These are phyloP conservation scores for Marchantia paleacea DNA, from an alignment of 225 moss, liverwort and hornwort genomes.

Conservation along the genomic window DNA sequence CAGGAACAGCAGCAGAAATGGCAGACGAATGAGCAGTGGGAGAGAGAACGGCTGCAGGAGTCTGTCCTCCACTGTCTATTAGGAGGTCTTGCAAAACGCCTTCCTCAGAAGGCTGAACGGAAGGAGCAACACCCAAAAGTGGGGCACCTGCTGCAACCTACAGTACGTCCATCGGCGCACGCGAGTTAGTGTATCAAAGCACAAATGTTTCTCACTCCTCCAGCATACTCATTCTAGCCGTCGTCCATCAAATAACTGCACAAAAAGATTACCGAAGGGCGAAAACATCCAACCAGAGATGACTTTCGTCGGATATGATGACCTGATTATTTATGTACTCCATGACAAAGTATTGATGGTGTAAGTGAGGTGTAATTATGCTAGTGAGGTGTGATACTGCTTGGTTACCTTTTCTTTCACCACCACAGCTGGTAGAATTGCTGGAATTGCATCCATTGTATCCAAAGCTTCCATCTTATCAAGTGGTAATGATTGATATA, in stretches of 20 bases:
- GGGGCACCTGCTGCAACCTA: slow-evolving; percentile 12
- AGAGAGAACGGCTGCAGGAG: slow-evolving; percentile 15
- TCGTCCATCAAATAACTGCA: too few species aligned
- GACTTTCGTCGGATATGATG: too few species aligned
- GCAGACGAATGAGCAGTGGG: slow-evolving; percentile 27
- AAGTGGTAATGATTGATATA: slow-evolving; percentile 81
- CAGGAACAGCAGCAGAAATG: neutral
- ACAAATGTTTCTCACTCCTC: neutral
- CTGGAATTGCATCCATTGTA: slow-evolving; percentile 70
- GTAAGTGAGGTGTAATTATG: neutral
- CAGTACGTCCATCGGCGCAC: neutral
- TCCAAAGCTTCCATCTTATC: slow-evolving; percentile 95
- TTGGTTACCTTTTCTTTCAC: slow-evolving; percentile 94
- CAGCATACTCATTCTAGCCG: neutral
- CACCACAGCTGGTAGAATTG: slow-evolving; percentile 63
- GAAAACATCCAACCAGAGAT: too few species aligned
- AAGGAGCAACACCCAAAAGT: neutral
- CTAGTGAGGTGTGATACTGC: neutral
- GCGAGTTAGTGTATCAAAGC: neutral
- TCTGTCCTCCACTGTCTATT: slow-evolving; percentile 13
- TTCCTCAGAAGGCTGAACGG: slow-evolving; percentile 23
- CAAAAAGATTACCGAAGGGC: neutral
- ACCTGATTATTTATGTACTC: neutral
- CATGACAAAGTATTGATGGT: neutral
- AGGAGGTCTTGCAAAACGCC: slow-evolving; percentile 26